phyloP scores from a whole-genome alignment of 2,329 filamentous ascomycete species.

The Penicillium sp. region DNA sequence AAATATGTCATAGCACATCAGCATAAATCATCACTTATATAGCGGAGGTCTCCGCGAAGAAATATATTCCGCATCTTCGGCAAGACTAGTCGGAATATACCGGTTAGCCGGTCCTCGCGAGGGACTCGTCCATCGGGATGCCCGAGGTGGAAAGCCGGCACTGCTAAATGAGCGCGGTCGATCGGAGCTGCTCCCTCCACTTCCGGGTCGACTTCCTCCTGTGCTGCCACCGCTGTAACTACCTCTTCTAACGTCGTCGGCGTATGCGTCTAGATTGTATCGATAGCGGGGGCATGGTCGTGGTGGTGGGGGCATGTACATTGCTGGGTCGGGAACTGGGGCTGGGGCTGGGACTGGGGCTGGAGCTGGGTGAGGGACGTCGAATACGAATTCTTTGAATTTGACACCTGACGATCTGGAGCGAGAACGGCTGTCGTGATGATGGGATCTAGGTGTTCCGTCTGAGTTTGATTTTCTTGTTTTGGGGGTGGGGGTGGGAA shows the following conservation, averaged over 20 bases:
- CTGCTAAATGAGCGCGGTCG: slow-evolving; percentile 24
- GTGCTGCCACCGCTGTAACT: slow-evolving; percentile 25
- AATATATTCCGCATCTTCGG: slow-evolving; percentile 16
- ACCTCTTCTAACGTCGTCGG: slow-evolving; percentile 25
- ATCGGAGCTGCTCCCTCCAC: slow-evolving; percentile 27
- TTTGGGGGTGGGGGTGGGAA: slow-evolving; percentile 3
- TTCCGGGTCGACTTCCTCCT: slow-evolving; percentile 19
- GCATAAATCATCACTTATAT: slow-evolving; percentile 19
- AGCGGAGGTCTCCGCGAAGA: slow-evolving; percentile 14
- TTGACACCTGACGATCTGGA: slow-evolving; percentile 20
- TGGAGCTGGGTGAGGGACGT: slow-evolving; percentile 12
- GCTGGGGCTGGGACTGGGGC: slow-evolving; percentile 12
- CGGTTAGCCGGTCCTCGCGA: slow-evolving; percentile 20
- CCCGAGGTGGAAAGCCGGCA: slow-evolving; percentile 12
- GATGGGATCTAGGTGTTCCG: slow-evolving; percentile 1
- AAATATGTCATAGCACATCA: not conserved
- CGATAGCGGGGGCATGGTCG: slow-evolving; percentile 20
- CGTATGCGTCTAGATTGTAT: slow-evolving; percentile 25
- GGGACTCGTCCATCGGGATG: slow-evolving; percentile 20
- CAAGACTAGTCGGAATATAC: slow-evolving; percentile 16
- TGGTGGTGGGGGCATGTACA: slow-evolving; percentile 17
- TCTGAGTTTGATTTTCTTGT: slow-evolving; percentile 14
- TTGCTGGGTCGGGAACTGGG: slow-evolving; percentile 13
- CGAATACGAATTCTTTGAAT: slow-evolving; percentile 29
- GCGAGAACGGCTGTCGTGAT: slow-evolving; percentile 13